Evolutionary conservation across 441 rosid genomes (phyloP), one percentile per base, ranked within the genome.

Genomic region (Pelargonium australe): DNA sequence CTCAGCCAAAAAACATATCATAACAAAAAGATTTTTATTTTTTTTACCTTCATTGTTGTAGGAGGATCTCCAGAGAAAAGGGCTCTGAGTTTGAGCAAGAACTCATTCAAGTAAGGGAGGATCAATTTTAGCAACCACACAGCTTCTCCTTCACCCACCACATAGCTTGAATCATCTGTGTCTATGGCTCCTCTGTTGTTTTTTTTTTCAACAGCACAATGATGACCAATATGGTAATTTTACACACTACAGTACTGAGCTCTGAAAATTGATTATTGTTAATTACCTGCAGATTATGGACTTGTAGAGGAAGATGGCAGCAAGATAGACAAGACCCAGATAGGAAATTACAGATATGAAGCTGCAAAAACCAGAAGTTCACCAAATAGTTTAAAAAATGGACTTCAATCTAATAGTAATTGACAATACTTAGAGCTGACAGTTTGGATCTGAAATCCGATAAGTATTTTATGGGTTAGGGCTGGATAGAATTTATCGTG

Each of bases 1-100:
- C 34, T 2, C 34, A 2, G 34, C 2, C 34, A 31, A 2, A 11
- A 23, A 7, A 7, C 7, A 4, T 13, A 34, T 7, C 17, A 41
- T 9, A 47, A 0, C 34, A 58, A 53, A n/a, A 41, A 0, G 8
- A 23, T 23, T 23, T 23, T 0, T 23, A 23, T 23, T 23, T 23
- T 23, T 23, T 19, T 70, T 70, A 88, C 98, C 92, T 91, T 94
- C 92, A 94, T 91, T 5, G 99, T 91, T 12, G 95, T 91, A 25
- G 92, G 76, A 63, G 98, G 94, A 74, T 94, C 97, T 43, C 97
- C 98, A 20, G 95, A 86, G 75, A 94, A 91, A 63, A 89, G 90
- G 63, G 94, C 89, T 74, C 73, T 91, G 20, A 94, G 76, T 73
- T 87, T 91, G 73, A 84, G 41, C 4, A 91, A 65, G 77, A 84